Evolutionary conservation across 768 basidiomycete species (phyloP).

Genomic region (Termitomyces bulborhizus): DNA sequence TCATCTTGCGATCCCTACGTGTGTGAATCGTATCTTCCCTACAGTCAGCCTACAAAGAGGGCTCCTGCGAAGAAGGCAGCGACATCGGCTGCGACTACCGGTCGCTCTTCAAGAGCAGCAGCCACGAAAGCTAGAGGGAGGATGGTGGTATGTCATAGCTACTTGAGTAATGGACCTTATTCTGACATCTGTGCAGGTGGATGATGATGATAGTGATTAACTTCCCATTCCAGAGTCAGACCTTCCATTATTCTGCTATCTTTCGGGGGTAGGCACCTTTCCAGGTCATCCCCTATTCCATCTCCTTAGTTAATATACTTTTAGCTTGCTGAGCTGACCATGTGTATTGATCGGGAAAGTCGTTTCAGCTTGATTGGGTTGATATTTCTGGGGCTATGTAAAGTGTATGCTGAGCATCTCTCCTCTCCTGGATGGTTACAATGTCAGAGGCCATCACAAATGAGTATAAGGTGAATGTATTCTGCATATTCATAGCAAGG

Average conservation of each 20-base stretch:
- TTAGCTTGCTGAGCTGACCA: background rate
- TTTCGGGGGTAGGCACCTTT: background rate
- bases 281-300: background rate
- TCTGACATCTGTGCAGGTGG: slow-evolving; percentile 13
- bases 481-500: background rate
- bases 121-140: slow-evolving; percentile 62
- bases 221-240: background rate
- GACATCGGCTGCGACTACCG: slow-evolving; percentile 47
- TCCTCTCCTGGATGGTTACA: background rate
- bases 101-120: slow-evolving; percentile 57
- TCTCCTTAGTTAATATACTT: background rate
- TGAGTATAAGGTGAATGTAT: background rate
- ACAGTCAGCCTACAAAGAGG: slow-evolving; percentile 35
- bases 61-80: slow-evolving; percentile 43
- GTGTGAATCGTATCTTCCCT: background rate
- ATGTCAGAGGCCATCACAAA: background rate
- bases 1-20: background rate
- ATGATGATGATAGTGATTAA: slow-evolving; percentile 26
- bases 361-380: background rate
- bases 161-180: background rate
- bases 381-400: background rate
- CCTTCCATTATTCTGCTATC: background rate
- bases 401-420: background rate
- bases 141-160: slow-evolving; percentile 39
- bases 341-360: too few species aligned